These are phyloP conservation scores for Leccinum cinnamomeum DNA, from an alignment of 1,284 basidiomycete species.

Conservation along the genomic window DNA sequence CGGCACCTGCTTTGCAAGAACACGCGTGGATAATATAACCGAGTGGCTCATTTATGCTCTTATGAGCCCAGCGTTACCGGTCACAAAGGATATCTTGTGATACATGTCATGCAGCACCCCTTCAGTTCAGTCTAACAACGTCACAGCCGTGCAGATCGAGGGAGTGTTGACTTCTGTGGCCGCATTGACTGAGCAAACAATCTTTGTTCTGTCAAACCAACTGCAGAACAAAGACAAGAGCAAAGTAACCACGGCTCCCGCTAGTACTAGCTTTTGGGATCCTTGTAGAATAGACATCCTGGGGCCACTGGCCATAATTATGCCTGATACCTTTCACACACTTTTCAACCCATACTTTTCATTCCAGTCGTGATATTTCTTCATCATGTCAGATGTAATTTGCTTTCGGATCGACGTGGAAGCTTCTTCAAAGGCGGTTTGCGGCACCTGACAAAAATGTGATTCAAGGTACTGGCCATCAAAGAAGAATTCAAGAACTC, in stretches of 20 bases:
- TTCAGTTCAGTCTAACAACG: not conserved
- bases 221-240: not conserved
- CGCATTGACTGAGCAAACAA: not conserved
- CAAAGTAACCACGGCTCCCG: conserved; percentile 1
- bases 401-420: conserved; percentile 74
- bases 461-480: not conserved
- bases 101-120: not conserved
- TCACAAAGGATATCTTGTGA: not conserved
- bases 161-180: not conserved
- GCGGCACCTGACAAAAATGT: conserved; percentile 60
- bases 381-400: conserved; percentile 83
- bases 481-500: conserved; percentile 28
- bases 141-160: not conserved
- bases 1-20: not conserved
- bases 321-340: conserved; percentile 5
- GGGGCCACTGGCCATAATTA: not conserved
- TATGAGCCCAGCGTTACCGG: not conserved
- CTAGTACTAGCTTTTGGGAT: not conserved
- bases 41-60: conserved; percentile 7
- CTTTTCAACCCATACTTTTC: conserved; percentile 36
- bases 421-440: conserved; percentile 74
- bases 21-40: not conserved
- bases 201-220: not conserved
- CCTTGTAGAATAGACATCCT: not conserved
- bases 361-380: conserved; percentile 69